A percentile compares a stretch with the other conserved stretches of the same genome.
phyloP scores from a whole-genome alignment of 768 basidiomycete species.

The Mycena maculata region DNA sequence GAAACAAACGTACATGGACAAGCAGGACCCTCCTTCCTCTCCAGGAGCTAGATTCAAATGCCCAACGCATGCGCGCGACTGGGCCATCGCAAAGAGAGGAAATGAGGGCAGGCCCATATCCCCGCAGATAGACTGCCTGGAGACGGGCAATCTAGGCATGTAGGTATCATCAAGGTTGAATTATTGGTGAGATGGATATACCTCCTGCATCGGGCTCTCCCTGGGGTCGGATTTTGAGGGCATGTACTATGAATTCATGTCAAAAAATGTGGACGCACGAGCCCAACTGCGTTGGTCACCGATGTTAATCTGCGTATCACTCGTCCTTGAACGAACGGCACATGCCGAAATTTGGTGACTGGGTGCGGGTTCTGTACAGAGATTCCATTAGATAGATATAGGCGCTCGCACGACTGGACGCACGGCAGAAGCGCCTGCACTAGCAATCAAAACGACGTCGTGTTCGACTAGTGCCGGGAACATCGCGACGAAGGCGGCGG shows the following conservation, averaged over 20 bases:
- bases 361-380: background rate
- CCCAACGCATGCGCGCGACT: constrained; percentile 20
- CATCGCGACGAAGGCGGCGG: constrained; percentile 58
- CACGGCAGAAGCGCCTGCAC: constrained; percentile 59
- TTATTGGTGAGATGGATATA: constrained; percentile 47
- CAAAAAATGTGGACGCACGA: background rate
- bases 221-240: no score
- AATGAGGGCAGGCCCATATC: constrained; percentile 60
- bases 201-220: constrained; percentile 1
- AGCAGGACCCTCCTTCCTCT: constrained; percentile 9
- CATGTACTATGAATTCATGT: background rate
- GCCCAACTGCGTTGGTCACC: no score
- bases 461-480: constrained; percentile 62
- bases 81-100: constrained; percentile 63
- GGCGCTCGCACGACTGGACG: background rate
- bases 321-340: constrained; percentile 2
- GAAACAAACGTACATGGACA: constrained; percentile 23
- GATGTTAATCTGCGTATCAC: no score
- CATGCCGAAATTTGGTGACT: background rate
- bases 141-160: constrained; percentile 57
- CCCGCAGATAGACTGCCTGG: constrained; percentile 59
- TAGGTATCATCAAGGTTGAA: constrained; percentile 58
- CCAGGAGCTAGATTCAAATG: constrained; percentile 7
- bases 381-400: background rate
- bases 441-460: constrained; percentile 60